These are phyloP conservation scores for Strobilomyces confusus DNA, from an alignment of 768 basidiomycete species.

Conservation along the genomic window DNA sequence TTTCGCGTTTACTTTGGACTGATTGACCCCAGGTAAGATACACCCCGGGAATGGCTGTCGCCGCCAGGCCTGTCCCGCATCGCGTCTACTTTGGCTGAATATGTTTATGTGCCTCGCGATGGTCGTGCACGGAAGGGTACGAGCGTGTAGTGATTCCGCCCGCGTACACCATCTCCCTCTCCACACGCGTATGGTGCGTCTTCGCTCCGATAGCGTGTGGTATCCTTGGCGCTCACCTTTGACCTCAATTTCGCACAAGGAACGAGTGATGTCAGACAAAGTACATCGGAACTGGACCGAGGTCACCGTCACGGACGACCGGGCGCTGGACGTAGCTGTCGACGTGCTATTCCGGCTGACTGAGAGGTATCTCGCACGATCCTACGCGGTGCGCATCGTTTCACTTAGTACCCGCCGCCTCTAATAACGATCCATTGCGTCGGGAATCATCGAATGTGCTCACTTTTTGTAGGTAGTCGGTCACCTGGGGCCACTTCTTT, in stretches of 20 bases:
- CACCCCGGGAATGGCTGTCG: too few relatives aligned
- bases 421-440: conserved; percentile 48
- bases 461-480: conserved; percentile 20
- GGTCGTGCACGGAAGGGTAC: too few relatives aligned
- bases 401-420: neutral
- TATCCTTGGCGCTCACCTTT: conserved; percentile 57
- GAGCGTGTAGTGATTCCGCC: too few relatives aligned
- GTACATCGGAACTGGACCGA: conserved; percentile 65
- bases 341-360: conserved; percentile 79
- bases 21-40: too few relatives aligned
- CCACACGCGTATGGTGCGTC: too few relatives aligned
- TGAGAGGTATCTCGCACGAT: conserved; percentile 46
- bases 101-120: too few relatives aligned
- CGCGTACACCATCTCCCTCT: too few relatives aligned
- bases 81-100: too few relatives aligned
- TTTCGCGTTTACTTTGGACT: too few relatives aligned
- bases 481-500: too few relatives aligned
- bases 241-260: conserved; percentile 54
- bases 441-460: conserved; percentile 73
- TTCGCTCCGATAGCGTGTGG: conserved; percentile 44
- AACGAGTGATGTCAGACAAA: conserved; percentile 79
- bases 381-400: too few relatives aligned
- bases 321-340: conserved; percentile 58
- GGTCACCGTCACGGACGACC: conserved; percentile 43
- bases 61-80: too few relatives aligned